These are phyloP conservation scores for Pseudozyma sp. DNA, from an alignment of 1,284 basidiomycete genomes.

Conservation along the genomic window DNA sequence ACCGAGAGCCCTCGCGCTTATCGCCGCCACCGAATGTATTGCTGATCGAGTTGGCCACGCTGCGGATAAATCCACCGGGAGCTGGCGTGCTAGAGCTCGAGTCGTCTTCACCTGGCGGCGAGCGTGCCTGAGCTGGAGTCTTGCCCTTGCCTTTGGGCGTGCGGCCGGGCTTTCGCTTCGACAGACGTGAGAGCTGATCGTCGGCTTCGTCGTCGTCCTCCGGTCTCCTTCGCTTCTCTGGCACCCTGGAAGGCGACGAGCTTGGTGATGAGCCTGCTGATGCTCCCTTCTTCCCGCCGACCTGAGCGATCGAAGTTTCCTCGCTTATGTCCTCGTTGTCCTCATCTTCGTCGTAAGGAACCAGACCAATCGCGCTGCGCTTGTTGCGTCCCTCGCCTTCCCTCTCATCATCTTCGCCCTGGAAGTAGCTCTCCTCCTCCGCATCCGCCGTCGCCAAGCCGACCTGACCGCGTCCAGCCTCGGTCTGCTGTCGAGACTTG, in stretches of 20 bases:
- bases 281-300: conserved; percentile 3
- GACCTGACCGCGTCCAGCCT: conserved; percentile 55
- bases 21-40: conserved; percentile 33
- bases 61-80: conserved; percentile 44
- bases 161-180: conserved; percentile 46
- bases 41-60: conserved; percentile 44
- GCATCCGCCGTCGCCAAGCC: conserved; percentile 74
- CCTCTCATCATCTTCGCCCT: conserved; percentile 78
- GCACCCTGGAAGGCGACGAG: conserved; percentile 70
- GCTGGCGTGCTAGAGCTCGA: conserved; percentile 8
- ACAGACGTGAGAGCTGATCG: conserved; percentile 43
- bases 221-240: conserved; percentile 72
- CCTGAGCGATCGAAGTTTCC: conserved; percentile 9
- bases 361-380: conserved; percentile 74
- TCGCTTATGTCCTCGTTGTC: conserved; percentile 58
- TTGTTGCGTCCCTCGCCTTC: conserved; percentile 67
- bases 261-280: conserved; percentile 58
- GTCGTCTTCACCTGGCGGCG: conserved; percentile 13
- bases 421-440: conserved; percentile 88
- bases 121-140: conserved; percentile 4
- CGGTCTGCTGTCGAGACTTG: conserved; percentile 32
- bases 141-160: conserved; percentile 32
- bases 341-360: conserved; percentile 80
- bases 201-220: conserved; percentile 49
- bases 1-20: conserved; percentile 29